Evolutionary conservation across 345 rosid genomes (phyloP), one percentile per base, ranked within the genome.

Genomic region (Heritiera fomes): DNA sequence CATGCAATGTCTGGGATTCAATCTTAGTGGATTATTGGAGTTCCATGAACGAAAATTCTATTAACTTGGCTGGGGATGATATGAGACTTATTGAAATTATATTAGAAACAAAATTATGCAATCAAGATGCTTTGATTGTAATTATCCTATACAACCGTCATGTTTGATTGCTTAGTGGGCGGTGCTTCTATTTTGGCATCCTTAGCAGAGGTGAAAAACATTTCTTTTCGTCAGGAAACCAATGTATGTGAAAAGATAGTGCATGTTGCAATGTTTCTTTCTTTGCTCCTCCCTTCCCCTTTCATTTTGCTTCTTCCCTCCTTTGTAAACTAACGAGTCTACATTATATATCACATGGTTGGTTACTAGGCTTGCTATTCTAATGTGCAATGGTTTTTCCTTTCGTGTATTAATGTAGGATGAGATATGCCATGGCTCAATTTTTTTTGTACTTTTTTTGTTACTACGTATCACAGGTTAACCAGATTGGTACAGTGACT

Each of bases 401-500:
- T 34, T 8, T 5, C 8, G 9, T 59, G 7, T 62, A 62, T 62
- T 62, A 30, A 30, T 10, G 64, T 62, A 62, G 32, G 41, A 30
- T 3, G 38, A 62, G 66, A 60, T 28, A 23, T 1, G 18, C 41
- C 18, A 4, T 17, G 8, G 30, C 30, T 76, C 53, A 14, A 55
- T 34, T 34, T 23, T 23, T 34, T 34, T 34, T 34, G 3, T 34
- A 3, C 38, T 1, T 34, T 71, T 78, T 15, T 59, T 50, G 18
- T 66, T 80, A 68, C 3, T 62, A 11, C 18, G 6, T 64, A 65
- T 65, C 80, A 62, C 93, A 94, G 98, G 99, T 94, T 79, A 97
- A 94, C 90, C 98, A 97, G 89, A 94, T 97, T 23, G 99, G 99
- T 64, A 87, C 98, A 43, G 98, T 97, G 79, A 97, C 95, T 0